phyloP scores from a whole-genome alignment of 192 early-diverging fungal species.

The Coemansia sp. region DNA sequence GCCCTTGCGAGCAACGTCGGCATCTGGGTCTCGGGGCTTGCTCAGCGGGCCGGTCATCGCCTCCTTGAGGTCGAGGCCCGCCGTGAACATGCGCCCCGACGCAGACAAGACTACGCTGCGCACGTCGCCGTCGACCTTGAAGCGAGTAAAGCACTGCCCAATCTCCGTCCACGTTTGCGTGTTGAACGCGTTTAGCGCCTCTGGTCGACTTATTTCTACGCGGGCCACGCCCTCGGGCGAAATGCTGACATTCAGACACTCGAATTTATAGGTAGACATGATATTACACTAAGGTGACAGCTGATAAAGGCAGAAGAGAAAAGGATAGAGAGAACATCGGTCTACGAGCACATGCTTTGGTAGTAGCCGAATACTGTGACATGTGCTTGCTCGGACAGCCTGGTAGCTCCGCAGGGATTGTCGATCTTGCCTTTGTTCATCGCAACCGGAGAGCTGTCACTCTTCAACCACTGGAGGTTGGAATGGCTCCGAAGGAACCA shows the following conservation, averaged over 20 bases:
- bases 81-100: constrained; percentile 79
- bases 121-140: constrained; percentile 68
- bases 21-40: constrained; percentile 2
- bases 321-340: background rate
- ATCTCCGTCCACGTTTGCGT: constrained; percentile 68
- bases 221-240: constrained; percentile 68
- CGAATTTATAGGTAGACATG: constrained; percentile 55
- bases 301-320: background rate
- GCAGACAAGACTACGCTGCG: constrained; percentile 79
- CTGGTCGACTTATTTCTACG: constrained; percentile 82
- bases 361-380: background rate
- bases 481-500: constrained; percentile 52
- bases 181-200: constrained; percentile 85
- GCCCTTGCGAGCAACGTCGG: constrained; percentile 35
- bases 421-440: constrained; percentile 2
- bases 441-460: background rate
- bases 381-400: background rate
- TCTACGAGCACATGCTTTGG: background rate
- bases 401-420: background rate
- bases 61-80: constrained; percentile 83
- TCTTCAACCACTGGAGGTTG: constrained; percentile 28
- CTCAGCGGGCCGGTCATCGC: constrained; percentile 29
- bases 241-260: constrained; percentile 65
- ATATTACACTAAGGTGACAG: background rate
- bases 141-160: constrained; percentile 59